These are phyloP conservation scores for Crithidia thermophila DNA, from an alignment of 208 protist genomes.

Conservation along the genomic window DNA sequence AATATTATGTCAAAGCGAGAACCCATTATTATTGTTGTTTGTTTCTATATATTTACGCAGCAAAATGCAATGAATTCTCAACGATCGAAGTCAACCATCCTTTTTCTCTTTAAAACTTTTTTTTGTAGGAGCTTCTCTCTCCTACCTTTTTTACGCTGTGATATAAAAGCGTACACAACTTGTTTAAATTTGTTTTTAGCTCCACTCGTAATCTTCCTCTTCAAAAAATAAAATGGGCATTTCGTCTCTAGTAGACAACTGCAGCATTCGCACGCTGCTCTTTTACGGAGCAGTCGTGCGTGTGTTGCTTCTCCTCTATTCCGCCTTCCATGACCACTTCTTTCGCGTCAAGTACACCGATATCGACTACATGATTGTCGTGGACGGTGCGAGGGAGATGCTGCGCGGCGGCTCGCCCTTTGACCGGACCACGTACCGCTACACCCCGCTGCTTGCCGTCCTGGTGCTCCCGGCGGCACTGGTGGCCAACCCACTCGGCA, in stretches of 20 bases:
- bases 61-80: no score
- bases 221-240: conserved; percentile 16
- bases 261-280: conserved; percentile 45
- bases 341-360: conserved; percentile 96
- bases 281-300: conserved; percentile 55
- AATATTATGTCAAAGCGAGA: no score
- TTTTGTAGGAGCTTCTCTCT: no score
- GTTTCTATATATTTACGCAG: no score
- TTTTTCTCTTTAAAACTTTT: no score
- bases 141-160: no score
- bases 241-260: conserved; percentile 20
- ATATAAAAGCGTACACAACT: no score
- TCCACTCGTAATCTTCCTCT: no score
- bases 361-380: conserved; percentile 97
- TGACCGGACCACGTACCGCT: conserved; percentile 94
- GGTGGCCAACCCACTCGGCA: conserved; percentile 70
- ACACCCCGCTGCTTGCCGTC: conserved; percentile 92
- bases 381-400: conserved; percentile 92
- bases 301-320: conserved; percentile 73
- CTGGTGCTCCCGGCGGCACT: conserved; percentile 84
- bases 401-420: conserved; percentile 86
- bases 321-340: conserved; percentile 75
- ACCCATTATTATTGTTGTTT: no score
- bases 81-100: no score
- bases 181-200: no score